These are phyloP conservation scores for Colletotrichum sp. DNA, from an alignment of 2,329 filamentous ascomycete genomes.

Conservation along the genomic window DNA sequence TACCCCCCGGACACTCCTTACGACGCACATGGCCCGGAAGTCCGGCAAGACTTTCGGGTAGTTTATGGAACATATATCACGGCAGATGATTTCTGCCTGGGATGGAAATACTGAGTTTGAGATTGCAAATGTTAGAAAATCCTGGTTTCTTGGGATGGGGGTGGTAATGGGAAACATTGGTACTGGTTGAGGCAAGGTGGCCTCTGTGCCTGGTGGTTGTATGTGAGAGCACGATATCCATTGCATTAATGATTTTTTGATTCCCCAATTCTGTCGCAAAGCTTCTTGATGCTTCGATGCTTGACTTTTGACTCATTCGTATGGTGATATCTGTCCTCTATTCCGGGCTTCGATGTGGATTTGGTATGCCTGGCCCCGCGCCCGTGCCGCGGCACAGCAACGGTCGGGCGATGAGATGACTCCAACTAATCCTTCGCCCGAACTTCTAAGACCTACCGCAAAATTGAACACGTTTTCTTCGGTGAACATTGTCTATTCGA, in stretches of 20 bases:
- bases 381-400: neutral
- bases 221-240: neutral
- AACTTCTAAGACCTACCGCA: no score
- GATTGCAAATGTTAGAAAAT: neutral
- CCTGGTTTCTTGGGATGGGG: neutral
- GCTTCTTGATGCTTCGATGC: neutral
- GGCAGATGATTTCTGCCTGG: neutral
- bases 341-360: no score
- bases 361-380: no score
- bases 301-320: neutral
- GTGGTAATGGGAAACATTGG: neutral
- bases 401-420: neutral
- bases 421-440: no score
- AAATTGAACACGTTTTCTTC: no score
- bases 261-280: neutral
- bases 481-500: no score
- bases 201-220: neutral
- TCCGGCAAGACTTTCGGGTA: neutral
- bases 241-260: neutral
- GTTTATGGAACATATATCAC: neutral
- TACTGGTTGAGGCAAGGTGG: no score
- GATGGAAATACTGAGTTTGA: neutral
- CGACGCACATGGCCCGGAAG: neutral
- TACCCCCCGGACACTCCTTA: constrained; percentile 15
- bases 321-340: no score